phyloP scores from a whole-genome alignment of 73 alveolate species.

The Blepharisma stoltei region DNA sequence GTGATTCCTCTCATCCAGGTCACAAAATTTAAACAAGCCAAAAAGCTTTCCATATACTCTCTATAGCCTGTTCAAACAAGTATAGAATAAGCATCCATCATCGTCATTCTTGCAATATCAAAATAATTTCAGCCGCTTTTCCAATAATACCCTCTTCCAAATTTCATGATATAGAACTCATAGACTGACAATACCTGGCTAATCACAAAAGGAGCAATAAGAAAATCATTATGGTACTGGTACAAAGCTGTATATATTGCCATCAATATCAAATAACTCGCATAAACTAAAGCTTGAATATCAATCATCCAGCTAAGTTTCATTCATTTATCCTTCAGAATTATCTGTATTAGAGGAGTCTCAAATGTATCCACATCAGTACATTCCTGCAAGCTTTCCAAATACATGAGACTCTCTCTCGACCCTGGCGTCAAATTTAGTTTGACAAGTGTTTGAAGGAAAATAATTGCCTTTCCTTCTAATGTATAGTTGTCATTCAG shows the following conservation, averaged over 20 bases:
- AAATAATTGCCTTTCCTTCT: slow-evolving; percentile 26
- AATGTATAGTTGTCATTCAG: not conserved
- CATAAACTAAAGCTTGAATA: not conserved
- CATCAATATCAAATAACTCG: not conserved
- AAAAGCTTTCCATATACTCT: not conserved
- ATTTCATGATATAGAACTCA: too few species aligned
- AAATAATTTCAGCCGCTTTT: slow-evolving; percentile 3
- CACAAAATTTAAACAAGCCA: not conserved
- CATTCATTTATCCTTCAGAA: not conserved
- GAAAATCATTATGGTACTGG: too few species aligned
- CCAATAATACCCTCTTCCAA: not conserved
- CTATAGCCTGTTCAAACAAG: too few species aligned
- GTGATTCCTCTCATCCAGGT: slow-evolving; percentile 40
- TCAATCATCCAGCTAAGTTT: not conserved
- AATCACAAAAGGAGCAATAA: too few species aligned
- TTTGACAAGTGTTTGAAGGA: not conserved
- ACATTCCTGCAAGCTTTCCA: not conserved
- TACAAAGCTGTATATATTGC: not conserved
- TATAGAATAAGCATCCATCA: not conserved
- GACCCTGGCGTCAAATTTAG: slow-evolving; percentile 9
- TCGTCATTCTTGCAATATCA: not conserved
- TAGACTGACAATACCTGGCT: too few species aligned
- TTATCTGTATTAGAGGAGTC: not conserved
- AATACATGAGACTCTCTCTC: not conserved
- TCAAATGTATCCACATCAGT: not conserved